Conservation (phyloP, 305 asterid genomes). For the Petunia hybrid region DNA sequence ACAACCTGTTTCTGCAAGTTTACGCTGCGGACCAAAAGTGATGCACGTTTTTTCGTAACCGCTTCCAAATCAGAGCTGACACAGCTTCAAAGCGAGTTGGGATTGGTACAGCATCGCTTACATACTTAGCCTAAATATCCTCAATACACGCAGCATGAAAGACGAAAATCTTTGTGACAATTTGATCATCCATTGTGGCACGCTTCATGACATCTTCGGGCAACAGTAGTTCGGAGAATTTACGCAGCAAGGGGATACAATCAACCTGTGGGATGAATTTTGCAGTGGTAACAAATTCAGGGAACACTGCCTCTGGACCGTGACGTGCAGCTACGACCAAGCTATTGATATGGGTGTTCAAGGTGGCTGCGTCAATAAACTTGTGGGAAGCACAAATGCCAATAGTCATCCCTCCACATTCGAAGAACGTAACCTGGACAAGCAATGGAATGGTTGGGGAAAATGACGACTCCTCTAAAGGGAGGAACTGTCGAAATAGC, state of each 20-base stretch:
- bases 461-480: too few relatives aligned
- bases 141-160: neutral
- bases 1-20: too few relatives aligned
- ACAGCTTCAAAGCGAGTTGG: slow-evolving; percentile 18
- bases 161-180: neutral
- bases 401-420: slow-evolving; percentile 32
- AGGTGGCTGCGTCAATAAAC: slow-evolving; percentile 28
- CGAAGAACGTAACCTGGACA: slow-evolving; percentile 21
- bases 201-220: too few relatives aligned
- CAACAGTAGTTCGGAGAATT: too few relatives aligned
- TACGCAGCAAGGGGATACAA: too few relatives aligned
- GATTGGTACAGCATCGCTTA: neutral
- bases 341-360: neutral
- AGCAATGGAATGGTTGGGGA: neutral
- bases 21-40: neutral
- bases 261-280: slow-evolving; percentile 19
- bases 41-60: neutral
- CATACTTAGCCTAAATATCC: neutral
- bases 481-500: too few relatives aligned
- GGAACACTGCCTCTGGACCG: too few relatives aligned
- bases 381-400: slow-evolving; percentile 28
- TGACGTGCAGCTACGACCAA: slow-evolving; percentile 26
- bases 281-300: neutral
- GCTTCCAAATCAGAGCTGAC: slow-evolving; percentile 33
- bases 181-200: too few relatives aligned